Percentiles rank a stretch among this genome's conserved stretches.
phyloP scores from a whole-genome alignment of 73 alveolate genomes.

The Paramecium biaurelia region DNA sequence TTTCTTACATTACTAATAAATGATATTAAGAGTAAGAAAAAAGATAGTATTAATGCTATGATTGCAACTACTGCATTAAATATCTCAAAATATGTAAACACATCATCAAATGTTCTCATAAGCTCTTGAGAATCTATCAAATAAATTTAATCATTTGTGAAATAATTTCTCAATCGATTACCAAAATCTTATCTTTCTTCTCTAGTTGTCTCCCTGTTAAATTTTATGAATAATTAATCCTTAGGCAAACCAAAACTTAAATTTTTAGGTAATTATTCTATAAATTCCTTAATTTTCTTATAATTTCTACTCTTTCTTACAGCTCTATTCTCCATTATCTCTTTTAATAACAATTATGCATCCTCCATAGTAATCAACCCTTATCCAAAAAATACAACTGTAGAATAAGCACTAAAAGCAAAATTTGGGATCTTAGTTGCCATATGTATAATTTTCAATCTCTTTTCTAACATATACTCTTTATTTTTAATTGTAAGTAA shows the following conservation, averaged over 20 bases:
- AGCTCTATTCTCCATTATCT: background rate
- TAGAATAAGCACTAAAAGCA: background rate
- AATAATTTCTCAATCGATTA: slow-evolving; percentile 83
- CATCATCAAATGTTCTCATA: slow-evolving; percentile 72
- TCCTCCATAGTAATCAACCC: slow-evolving; percentile 19
- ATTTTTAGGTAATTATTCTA: slow-evolving; percentile 11
- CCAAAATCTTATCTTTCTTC: slow-evolving; percentile 72
- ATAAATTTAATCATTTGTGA: slow-evolving; percentile 76
- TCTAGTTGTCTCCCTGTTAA: slow-evolving; percentile 17
- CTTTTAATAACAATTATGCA: background rate
- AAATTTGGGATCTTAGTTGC: slow-evolving; percentile 18
- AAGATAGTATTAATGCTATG: slow-evolving; percentile 87
- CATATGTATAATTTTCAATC: slow-evolving; percentile 32
- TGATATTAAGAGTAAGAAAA: slow-evolving; percentile 90
- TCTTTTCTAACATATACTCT: background rate
- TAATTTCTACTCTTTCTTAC: background rate
- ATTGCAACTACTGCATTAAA: slow-evolving; percentile 88
- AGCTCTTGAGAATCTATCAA: slow-evolving; percentile 73
- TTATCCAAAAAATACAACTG: background rate
- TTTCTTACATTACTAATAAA: slow-evolving; percentile 90
- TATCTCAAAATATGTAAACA: slow-evolving; percentile 73
- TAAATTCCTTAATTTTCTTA: slow-evolving; percentile 41
- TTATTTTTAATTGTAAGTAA: background rate
- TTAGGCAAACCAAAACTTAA: slow-evolving; percentile 70
- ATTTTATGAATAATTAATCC: slow-evolving; percentile 60